Evolutionary conservation across 805 yeast species (phyloP).

Genomic region (Clavispora carvajalis): DNA sequence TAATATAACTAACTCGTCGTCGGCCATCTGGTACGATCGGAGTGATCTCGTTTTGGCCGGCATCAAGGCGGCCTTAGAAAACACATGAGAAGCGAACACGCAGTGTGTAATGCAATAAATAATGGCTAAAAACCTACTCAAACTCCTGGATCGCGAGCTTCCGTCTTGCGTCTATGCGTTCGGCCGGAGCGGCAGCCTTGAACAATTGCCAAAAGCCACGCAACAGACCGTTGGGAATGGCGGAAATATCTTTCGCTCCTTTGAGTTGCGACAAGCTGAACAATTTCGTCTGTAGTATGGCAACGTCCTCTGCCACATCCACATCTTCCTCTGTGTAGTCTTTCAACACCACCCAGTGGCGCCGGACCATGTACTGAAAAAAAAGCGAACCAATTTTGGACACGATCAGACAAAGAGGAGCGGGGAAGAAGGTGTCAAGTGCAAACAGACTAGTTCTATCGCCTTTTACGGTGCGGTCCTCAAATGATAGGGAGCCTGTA

Average conservation of each 20-base stretch:
- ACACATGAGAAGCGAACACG: neutral
- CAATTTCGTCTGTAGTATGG: constrained; percentile 29
- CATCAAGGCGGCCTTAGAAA: constrained; percentile 9
- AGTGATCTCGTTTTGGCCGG: constrained; percentile 25
- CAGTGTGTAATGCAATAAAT: constrained; percentile 1
- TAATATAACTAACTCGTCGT: constrained; percentile 12
- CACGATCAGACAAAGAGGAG: constrained; percentile 29
- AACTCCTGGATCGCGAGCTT: constrained; percentile 37
- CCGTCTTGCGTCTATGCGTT: constrained; percentile 36
- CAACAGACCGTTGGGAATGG: constrained; percentile 23
- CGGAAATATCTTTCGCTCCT: constrained; percentile 34
- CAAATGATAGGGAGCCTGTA: constrained; percentile 7
- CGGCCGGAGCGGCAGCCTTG: constrained; percentile 14
- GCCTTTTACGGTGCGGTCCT: constrained; percentile 13
- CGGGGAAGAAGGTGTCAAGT: constrained; percentile 38
- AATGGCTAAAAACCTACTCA: constrained; percentile 16
- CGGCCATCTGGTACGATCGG: constrained; percentile 33
- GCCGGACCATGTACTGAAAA: constrained; percentile 18
- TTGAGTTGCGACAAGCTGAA: constrained; percentile 37
- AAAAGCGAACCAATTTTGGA: constrained; percentile 13
- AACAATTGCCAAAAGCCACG: constrained; percentile 23
- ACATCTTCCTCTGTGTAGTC: constrained; percentile 20
- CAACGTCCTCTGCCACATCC: constrained; percentile 24
- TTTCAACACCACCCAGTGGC: constrained; percentile 18
- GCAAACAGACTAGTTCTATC: constrained; percentile 30